Evolutionary conservation across 116 monocot species (phyloP), one percentile per base, ranked within the genome.

Genomic region (Phalaenopsis hybrid): DNA sequence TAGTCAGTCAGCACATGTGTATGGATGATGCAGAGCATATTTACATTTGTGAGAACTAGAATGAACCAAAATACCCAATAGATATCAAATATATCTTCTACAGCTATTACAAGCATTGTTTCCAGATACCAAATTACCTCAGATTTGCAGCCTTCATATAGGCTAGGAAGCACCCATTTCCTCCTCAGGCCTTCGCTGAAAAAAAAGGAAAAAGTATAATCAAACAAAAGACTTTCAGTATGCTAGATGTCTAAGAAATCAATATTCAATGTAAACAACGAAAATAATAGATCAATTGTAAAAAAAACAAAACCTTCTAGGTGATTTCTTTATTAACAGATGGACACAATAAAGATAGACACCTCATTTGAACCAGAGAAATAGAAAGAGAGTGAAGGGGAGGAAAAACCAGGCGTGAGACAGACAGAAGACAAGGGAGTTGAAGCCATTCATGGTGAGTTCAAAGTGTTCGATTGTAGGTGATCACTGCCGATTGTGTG

Each of bases 161-260:
- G 70, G 51, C 78, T 61, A 59, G 97, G 94, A 86, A 97, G 89
- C 41, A 86, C 85, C 97, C 97, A 97, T 84, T 88, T 89, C 77
- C 91, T 90, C 85, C 94, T 87, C 51, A 88, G 86, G 3, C 91
- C 97, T 86, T 94, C 97, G 83, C 97, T 97, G 89, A 31, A 31
- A 31, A 37, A 46, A 74, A 81, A 18, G 15, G 15, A 65, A 63
- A 63, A 63, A n/a, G 63, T 63, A n/a, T n/a, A 21, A 63, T 33
- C 12, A 72, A 34, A 72, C 63, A 63, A 5, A 63, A 63, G 63
- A 10, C 18, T 8, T 63, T 23, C 18, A 63, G 5, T 21, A 21
- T 23, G 21, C 21, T 23, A 63, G 7, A 63, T 21, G 6, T 52
- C 20, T 5, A 63, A 63, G 11, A 0, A n/a, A 63, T 4, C 63